phyloP scores from a whole-genome alignment of 441 rosid species.

The Kokia cookei region DNA sequence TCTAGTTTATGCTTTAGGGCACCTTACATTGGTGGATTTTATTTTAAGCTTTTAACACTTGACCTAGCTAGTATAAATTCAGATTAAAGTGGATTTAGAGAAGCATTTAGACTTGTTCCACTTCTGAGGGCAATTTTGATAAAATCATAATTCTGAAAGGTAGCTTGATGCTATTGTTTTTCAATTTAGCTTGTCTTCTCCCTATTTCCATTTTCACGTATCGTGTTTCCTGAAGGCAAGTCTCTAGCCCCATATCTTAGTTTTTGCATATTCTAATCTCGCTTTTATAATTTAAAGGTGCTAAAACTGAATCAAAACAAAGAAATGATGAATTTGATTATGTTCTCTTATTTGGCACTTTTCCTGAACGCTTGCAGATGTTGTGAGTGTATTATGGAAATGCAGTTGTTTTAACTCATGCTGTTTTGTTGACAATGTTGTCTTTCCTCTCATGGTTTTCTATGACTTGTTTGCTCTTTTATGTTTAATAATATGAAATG shows the following conservation, averaged over 20 bases:
- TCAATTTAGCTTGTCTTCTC: background rate
- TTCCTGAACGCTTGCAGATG: background rate
- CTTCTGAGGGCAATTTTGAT: background rate
- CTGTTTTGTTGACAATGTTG: background rate
- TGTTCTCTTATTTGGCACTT: background rate
- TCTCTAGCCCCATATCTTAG: background rate
- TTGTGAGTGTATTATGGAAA: background rate
- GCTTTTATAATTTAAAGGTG: background rate
- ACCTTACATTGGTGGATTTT: background rate
- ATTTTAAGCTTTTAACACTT: background rate
- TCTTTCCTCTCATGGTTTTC: background rate
- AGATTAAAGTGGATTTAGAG: background rate
- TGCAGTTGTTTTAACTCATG: background rate
- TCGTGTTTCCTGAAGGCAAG: background rate
- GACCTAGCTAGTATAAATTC: background rate
- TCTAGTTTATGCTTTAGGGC: background rate
- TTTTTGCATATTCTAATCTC: background rate
- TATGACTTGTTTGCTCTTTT: too few relatives aligned
- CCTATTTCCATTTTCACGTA: background rate
- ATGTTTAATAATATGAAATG: background rate
- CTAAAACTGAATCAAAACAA: background rate
- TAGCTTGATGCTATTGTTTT: background rate
- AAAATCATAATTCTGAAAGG: background rate
- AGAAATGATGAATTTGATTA: too few relatives aligned
- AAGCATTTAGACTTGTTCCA: background rate